These are phyloP conservation scores for Protomyces gravidus DNA, from an alignment of 1,139 yeast genomes.

Conservation along the genomic window DNA sequence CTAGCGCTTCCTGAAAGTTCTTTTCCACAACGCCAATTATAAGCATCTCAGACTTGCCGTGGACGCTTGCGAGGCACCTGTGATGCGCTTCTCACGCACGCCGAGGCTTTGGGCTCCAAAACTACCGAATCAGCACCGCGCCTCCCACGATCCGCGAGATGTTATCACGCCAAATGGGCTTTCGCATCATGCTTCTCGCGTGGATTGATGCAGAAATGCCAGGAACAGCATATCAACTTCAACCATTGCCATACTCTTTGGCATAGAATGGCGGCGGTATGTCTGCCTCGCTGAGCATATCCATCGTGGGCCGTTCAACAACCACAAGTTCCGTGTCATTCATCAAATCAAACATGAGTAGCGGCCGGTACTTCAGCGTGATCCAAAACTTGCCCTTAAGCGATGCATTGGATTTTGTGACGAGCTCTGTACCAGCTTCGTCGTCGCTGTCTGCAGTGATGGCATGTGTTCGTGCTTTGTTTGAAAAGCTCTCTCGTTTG, in stretches of 20 bases:
- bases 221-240: no score
- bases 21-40: no score
- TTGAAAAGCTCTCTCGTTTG: background rate
- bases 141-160: no score
- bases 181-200: no score
- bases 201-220: no score
- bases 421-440: background rate
- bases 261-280: constrained; percentile 27
- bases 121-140: no score
- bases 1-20: no score
- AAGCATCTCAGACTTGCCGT: no score
- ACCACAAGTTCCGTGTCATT: constrained; percentile 60
- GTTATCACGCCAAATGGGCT: no score
- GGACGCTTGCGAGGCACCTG: no score
- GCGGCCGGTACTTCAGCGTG: constrained; percentile 70
- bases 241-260: constrained; percentile 16
- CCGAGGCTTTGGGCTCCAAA: no score
- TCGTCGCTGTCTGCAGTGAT: background rate
- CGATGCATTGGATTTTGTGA: constrained; percentile 6
- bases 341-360: constrained; percentile 59
- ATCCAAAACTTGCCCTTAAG: constrained; percentile 58
- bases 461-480: constrained; percentile 1
- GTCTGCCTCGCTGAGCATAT: constrained; percentile 24
- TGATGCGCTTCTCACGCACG: no score
- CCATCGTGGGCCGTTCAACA: constrained; percentile 70